Percentiles rank a stretch among this genome's conserved stretches.
Conservation (phyloP, 192 early-diverging fungal genomes). For the Backusella australiensis region DNA sequence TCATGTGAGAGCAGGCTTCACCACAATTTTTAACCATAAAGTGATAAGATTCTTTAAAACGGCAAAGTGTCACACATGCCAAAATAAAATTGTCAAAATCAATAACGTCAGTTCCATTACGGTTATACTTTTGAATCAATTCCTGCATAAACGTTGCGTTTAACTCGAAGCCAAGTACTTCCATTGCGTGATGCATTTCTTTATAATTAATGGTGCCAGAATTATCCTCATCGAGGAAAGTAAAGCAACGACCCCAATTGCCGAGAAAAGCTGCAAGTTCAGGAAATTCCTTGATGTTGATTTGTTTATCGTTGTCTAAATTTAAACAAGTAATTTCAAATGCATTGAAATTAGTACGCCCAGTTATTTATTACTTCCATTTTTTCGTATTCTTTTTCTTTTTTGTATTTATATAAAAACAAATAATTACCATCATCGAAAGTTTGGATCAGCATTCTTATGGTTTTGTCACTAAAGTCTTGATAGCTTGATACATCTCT, state of each 20-base stretch:
- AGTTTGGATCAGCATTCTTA: background rate
- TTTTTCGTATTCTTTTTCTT: background rate
- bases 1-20: background rate
- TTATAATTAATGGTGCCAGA: background rate
- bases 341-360: background rate
- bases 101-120: background rate
- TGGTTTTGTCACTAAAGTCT: background rate
- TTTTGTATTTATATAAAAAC: background rate
- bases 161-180: background rate
- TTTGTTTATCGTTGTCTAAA: background rate
- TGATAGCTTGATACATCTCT: background rate
- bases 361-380: background rate
- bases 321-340: background rate
- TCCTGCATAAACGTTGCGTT: background rate
- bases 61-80: slow-evolving; percentile 11
- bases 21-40: slow-evolving; percentile 6
- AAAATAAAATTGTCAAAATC: slow-evolving; percentile 13
- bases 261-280: background rate
- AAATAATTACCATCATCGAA: background rate
- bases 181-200: slow-evolving; percentile 9
- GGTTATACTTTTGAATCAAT: slow-evolving; percentile 1
- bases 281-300: background rate
- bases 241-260: slow-evolving; percentile 2
- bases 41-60: background rate
- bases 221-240: background rate